Base-by-base conservation (phyloP, 768 basidiomycete genomes). In the Suillus discolor region DNA sequence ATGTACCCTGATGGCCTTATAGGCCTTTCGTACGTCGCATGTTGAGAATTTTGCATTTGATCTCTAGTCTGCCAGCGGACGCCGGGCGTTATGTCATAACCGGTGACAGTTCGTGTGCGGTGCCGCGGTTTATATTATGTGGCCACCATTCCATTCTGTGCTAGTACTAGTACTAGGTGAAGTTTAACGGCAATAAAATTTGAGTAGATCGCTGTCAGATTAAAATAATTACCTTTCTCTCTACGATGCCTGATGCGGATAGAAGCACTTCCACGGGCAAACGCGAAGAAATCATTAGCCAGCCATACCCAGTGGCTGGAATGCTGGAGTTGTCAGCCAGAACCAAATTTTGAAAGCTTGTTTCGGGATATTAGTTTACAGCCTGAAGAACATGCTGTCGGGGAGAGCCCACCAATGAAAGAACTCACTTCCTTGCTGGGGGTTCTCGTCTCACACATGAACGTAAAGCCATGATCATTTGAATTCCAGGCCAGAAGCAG, bases 401-500 rank as follows among this genome's bases (percentile, higher is more conserved):
- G 18, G 28, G 39, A 60, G 20, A 42, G 25, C 59, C 9, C 41
- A 13, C 5, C 39, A 41, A 28, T 59, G 28, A 34, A 28, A 11
- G 20, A 6, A 11, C 54, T 13, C 31, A 55, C 18, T 55, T n/a
- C 31, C 11, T 31, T 34, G 23, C 15, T 59, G 57, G 16, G 57
- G 23, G 47, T 13, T 47, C n/a, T 12, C 34, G n/a, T 1, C 34
- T 36, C 38, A 25, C n/a, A 13, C 16, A 18, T 28, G 39, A 42
- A 60, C 57, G 57, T 60, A 42, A 60, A 60, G 28, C 18, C 18
- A 31, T 23, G 16, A 59, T 16, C 16, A 25, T 20, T 57, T 12
- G 54, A 55, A 55, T 38, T 39, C 39, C 39, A 42, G 36, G 3
- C 59, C 59, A 60, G 59, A 60, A 60, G 59, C 9, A 59, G 12